Evolutionary conservation across 2,329 filamentous ascomycete species (phyloP).

Genomic region (Byssochlamys sp.): DNA sequence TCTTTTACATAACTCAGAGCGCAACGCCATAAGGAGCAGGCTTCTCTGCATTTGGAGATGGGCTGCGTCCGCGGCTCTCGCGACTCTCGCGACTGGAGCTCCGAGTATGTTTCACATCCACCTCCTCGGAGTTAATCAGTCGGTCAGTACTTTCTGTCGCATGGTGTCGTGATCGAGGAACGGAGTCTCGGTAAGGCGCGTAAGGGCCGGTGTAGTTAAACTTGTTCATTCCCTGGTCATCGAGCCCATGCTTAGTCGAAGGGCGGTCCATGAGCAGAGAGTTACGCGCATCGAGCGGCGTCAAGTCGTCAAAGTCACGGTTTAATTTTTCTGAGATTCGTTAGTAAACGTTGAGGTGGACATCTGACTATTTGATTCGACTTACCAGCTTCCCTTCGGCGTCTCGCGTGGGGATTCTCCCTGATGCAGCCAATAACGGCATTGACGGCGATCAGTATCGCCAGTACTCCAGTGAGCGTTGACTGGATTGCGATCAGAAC

Average conservation of each 20-base stretch:
- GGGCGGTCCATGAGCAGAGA: slow-evolving; percentile 33
- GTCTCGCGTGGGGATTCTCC: slow-evolving; percentile 81
- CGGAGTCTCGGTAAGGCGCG: slow-evolving; percentile 30
- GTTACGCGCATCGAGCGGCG: slow-evolving; percentile 76
- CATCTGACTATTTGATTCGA: slow-evolving; percentile 8
- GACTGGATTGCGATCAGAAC: slow-evolving; percentile 87
- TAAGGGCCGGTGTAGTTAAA: slow-evolving; percentile 33
- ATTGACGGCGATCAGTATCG: slow-evolving; percentile 81
- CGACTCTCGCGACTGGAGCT: slow-evolving; percentile 17
- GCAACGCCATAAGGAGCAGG: slow-evolving; percentile 27
- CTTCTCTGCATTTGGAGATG: slow-evolving; percentile 21
- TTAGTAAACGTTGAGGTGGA: slow-evolving; percentile 12
- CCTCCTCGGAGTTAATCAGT: slow-evolving; percentile 20
- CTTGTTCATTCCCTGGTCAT: slow-evolving; percentile 26
- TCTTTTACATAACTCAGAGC: slow-evolving; percentile 11
- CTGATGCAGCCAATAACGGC: slow-evolving; percentile 72
- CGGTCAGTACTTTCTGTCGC: slow-evolving; percentile 26
- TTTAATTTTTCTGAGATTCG: slow-evolving; percentile 58
- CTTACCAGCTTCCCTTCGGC: slow-evolving; percentile 82
- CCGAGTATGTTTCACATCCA: slow-evolving; percentile 17
- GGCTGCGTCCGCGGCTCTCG: slow-evolving; percentile 16
- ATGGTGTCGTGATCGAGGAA: slow-evolving; percentile 13
- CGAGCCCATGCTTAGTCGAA: slow-evolving; percentile 1
- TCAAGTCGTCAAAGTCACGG: slow-evolving; percentile 71
- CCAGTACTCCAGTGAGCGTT: slow-evolving; percentile 68